Evolutionary conservation across 2,329 filamentous ascomycete genomes (phyloP), one percentile per base, ranked within the genome.

Genomic region (Diaporthe longicolla): DNA sequence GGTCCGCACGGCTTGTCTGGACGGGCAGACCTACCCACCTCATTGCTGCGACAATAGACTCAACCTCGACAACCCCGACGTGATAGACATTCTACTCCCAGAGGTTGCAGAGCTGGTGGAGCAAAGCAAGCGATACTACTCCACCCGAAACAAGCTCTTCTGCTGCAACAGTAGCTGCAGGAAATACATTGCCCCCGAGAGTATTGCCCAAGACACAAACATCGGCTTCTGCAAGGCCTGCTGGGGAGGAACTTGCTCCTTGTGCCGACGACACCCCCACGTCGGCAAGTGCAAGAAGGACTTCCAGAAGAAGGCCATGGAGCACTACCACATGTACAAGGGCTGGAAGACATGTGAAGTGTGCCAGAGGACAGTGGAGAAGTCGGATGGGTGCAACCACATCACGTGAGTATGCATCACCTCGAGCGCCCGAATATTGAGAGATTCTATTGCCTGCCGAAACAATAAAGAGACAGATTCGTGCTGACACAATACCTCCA

Each of bases 171-270:
- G 19, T 1, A 0, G 48, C 3, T 65, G 43, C 19, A 43, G 43
- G 1, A 35, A 24, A 15, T 65, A 50, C 21, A 48, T 65, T 8
- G 1, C 43, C 11, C 43, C 40, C 1, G 26, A 19, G 4, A 13
- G 35, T 0, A 24, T 65, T 2, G 17, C 50, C 43, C 19, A 65
- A 0, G 9, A 1, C 19, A 50, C 43, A 1, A 3, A 65, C 26
- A 24, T 48, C 29, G 61, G 43, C 26, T 65, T 65, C 61, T 65
- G 61, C 43, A 11, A 6, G 19, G 6, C 9, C 61, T 65, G 61
- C 61, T 50, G 61, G 61, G 61, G 40, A 43, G 59, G 59, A 24
- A 65, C 59, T 40, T 65, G 59, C 59, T 19, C 24, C 59, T 6
- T 32, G 17, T 65, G 59, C 40, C 4, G 40, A 1, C 10, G 26